Evolutionary conservation across 441 rosid genomes (phyloP), one percentile per base, ranked within the genome.

Genomic region (Adansonia rubrostipa): DNA sequence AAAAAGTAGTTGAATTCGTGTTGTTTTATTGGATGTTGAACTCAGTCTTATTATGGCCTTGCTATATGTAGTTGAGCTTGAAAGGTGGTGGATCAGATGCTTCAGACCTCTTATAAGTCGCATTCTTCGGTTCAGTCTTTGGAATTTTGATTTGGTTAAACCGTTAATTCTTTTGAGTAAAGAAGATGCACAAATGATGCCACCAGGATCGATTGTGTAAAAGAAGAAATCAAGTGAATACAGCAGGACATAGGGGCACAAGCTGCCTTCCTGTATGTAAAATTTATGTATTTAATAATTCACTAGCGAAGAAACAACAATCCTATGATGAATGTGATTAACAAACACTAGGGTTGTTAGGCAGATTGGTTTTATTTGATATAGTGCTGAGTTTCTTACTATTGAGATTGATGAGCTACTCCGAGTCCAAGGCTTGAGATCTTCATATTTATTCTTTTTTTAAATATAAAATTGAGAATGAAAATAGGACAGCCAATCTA

Each of bases 51-150:
- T 58, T 57, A 58, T 58, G 63, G 28, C 33, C 33, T 58, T 68
- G 47, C 78, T 71, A 28, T 50, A 58, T 86, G 86, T 94, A 97
- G 99, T 89, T 92, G 87, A 97, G 98, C 86, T 85, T 89, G 84
- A 92, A 90, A 87, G 91, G 92, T 89, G 63, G 95, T 92, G 80
- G 98, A 97, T 83, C 98, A 93, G 54, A 95, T 89, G 97, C 90
- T 93, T 92, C 53, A 91, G 86, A 85, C 92, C 94, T 57, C 86
- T 90, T 65, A 87, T 95, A 51, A 87, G 82, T 82, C 84, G n/a
- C 75, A 83, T 80, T 48, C 44, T 48, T 22, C 42, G 2, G 71
- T 48, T 79, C 63, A 82, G 77, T 60, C 77, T 24, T 24, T 40
- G 60, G 48, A 71, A 57, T 68, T 79, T 79, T 77, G 24, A 36